Conservation (phyloP, 2,329 filamentous ascomycete genomes). For the Calonectria leucothoes region DNA sequence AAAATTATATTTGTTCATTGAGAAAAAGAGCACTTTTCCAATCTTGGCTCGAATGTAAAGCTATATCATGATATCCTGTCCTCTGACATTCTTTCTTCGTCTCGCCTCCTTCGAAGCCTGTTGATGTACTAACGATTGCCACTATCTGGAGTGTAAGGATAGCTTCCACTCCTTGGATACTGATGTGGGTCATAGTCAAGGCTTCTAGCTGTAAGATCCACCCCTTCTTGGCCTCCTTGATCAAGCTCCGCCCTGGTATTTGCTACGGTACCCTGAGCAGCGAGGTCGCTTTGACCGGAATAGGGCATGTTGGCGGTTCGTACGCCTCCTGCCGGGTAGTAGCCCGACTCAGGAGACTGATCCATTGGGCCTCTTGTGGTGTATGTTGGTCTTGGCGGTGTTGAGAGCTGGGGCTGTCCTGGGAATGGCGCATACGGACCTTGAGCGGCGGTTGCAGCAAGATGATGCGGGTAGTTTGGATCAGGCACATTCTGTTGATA, state of each 20-base stretch:
- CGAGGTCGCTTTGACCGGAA: neutral
- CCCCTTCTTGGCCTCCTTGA: neutral
- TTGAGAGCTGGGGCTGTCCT: neutral
- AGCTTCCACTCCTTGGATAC: neutral
- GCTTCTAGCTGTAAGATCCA: neutral
- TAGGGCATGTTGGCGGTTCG: neutral
- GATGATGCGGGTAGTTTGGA: neutral
- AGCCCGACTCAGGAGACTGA: neutral
- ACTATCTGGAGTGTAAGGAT: neutral
- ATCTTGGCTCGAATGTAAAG: neutral
- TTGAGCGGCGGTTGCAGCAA: neutral
- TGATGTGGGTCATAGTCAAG: neutral
- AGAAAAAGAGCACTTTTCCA: neutral
- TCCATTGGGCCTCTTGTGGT: neutral
- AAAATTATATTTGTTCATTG: neutral
- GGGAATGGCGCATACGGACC: neutral
- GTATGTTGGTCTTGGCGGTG: neutral
- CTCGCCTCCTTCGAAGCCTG: neutral
- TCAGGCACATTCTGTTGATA: neutral
- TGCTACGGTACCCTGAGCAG: neutral
- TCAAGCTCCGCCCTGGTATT: neutral
- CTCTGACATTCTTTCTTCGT: neutral
- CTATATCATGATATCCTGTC: neutral
- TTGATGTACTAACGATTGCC: neutral
- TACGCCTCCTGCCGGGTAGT: neutral